Base-by-base conservation (phyloP, 2,329 filamentous ascomycete genomes). In the Aspergillus terreus region DNA sequence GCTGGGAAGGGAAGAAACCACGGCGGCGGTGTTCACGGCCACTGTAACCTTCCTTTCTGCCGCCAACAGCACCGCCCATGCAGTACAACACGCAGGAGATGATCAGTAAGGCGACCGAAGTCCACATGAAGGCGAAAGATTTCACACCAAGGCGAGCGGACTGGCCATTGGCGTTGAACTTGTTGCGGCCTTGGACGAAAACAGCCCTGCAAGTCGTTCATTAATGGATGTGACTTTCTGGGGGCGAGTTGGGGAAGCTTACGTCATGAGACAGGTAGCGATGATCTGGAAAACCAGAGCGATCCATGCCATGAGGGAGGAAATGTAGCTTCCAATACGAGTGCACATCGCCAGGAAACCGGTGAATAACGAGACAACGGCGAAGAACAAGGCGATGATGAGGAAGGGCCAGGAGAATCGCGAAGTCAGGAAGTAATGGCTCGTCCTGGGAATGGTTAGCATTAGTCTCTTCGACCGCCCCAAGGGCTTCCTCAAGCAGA, bases 401-500 rank as follows among this genome's bases (percentile, higher is more conserved):
- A 88, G 88, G 72, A 96, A 94, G 35, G 92, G 90, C 82, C 92
- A 97, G 71, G 90, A 87, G 76, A 96, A 96, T 38, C 92, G 84
- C 76, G 90, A 95, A 67, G 94, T 80, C 73, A 91, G 90, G 76
- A 81, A 97, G 78, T 85, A 95, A 56, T 77, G 82, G 60, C 84
- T 78, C 9, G 75, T 73, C 35, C 86, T 78, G 52, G 9, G 15
- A 15, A 27, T 11, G 3, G 35, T 41, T 19, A 50, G 47, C 19
- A 27, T 46, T 15, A 17, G 35, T 19, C 32, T 42, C 52, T 43
- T 45, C 49, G 17, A 27, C 25, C 25, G 25, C 25, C 10, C 27
- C 7, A 17, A 38, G 35, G 5, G 15, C 5, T 15, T 38, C 35
- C 6, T 38, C 14, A 6, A n/a, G 15, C 14, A 17, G 12, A n/a